These are phyloP conservation scores for Haplographium delicatum DNA, from an alignment of 495 filamentous ascomycete genomes.

Conservation along the genomic window DNA sequence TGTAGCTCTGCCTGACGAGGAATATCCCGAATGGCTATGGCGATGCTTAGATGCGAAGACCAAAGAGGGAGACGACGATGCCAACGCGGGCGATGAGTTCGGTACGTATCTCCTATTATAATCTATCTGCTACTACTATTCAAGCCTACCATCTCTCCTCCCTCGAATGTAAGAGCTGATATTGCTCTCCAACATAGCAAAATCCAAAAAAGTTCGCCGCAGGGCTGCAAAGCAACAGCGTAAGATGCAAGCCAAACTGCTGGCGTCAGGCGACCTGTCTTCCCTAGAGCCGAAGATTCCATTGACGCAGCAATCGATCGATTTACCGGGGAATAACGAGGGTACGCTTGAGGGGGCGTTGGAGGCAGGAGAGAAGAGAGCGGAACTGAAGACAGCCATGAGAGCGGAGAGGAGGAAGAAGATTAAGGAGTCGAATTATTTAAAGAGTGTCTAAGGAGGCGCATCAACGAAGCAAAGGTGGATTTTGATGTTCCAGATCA, in stretches of 20 bases:
- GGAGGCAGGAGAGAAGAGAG: conserved; percentile 51
- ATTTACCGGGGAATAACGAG: conserved; percentile 64
- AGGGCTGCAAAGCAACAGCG: conserved; percentile 62
- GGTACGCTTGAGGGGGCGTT: conserved; percentile 51
- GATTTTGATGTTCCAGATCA: too few species aligned
- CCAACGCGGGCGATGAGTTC: conserved; percentile 48
- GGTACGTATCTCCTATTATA: conserved; percentile 51
- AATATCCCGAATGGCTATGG: conserved; percentile 95
- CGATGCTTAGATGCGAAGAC: conserved; percentile 52
- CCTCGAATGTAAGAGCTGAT: too few species aligned
- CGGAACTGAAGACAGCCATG: conserved; percentile 63
- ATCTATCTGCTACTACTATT: too few species aligned
- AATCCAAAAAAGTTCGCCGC: conserved; percentile 71
- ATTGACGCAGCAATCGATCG: conserved; percentile 74
- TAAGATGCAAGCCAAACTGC: conserved; percentile 55
- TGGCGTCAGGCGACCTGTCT: conserved; percentile 59
- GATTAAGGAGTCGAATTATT: conserved; percentile 93
- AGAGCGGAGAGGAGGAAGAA: conserved; percentile 65
- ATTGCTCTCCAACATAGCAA: conserved; percentile 43
- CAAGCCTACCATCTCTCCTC: too few species aligned
- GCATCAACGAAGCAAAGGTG: too few species aligned
- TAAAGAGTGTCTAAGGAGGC: conserved; percentile 33
- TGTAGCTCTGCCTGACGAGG: conserved; percentile 71
- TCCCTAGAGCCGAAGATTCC: conserved; percentile 69
- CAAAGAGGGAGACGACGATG: conserved; percentile 33